Base-by-base conservation (phyloP, 2,329 filamentous ascomycete species). In the Epichloe coenophiala region DNA sequence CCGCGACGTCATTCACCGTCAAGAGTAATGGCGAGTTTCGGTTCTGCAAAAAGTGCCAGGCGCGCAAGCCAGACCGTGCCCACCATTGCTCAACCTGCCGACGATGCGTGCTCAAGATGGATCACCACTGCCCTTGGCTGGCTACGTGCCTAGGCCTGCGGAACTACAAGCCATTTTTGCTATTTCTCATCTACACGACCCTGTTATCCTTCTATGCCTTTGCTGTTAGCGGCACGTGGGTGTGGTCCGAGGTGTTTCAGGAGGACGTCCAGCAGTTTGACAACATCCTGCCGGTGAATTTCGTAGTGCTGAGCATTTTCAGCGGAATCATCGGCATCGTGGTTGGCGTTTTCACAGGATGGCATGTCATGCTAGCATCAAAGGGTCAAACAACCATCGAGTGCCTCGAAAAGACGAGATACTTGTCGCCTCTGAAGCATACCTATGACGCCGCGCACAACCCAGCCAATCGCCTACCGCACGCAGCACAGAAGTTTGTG, bases 121-220 rank as follows among this genome's bases (percentile, higher is more conserved):
- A 98, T 65, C 93, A 98, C 67, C 93, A 98, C 71, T 98, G 93
- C 65, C 93, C 93, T 15, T 98, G 93, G 93, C 77, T 98, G 47
- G 91, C 93, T 31, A 95, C 88, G 4, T 98, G 93, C 67, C 86
- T 98, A 53, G 93, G 93, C 19, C 73, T 98, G 56, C 81, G 81
- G 62, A 98, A 98, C 69, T 94, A 96, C 75, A 98, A 98, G 70
- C 78, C 90, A 0, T 98, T 98, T 64, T 66, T 98, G 49, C 76
- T 97, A 3, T 98, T 97, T 65, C 74, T 98, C 27, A 78, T 90
- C 51, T 97, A 98, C 66, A 88, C 87, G 0, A 87, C 84, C 4
- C 55, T 95, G 2, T 95, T 95, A 69, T 90, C 86, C 70, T 82
- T 88, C 71, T 79, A 86, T 59, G 80, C 78, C 61, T 95, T 95